These are phyloP conservation scores for Discostella pseudostelligera DNA, from an alignment of 108 stramenopile species.

Conservation along the genomic window DNA sequence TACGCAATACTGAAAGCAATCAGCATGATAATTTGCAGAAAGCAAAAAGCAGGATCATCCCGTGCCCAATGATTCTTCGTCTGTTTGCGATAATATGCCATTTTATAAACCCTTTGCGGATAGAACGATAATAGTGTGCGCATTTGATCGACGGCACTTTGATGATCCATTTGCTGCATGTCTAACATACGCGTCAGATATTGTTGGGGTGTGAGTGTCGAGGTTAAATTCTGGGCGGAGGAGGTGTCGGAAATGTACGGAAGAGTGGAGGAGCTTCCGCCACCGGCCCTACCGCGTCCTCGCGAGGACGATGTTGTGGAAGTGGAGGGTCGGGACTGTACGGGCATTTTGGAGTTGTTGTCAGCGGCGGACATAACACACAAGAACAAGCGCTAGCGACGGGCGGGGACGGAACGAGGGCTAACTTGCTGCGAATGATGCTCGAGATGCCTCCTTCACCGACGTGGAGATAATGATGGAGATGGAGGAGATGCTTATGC, in stretches of 20 bases:
- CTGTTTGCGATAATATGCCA: slow-evolving; percentile 87
- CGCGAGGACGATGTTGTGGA: slow-evolving; percentile 17
- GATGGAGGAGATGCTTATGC: not conserved
- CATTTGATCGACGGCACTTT: slow-evolving; percentile 89
- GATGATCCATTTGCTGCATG: slow-evolving; percentile 85
- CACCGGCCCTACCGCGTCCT: too few species aligned
- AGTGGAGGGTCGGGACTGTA: slow-evolving; percentile 27
- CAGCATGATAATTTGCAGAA: slow-evolving; percentile 82
- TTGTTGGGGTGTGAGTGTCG: slow-evolving; percentile 50
- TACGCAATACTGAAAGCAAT: slow-evolving; percentile 78
- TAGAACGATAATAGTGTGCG: slow-evolving; percentile 62
- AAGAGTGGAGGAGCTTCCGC: slow-evolving; percentile 26
- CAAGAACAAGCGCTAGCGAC: too few species aligned
- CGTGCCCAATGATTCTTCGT: slow-evolving; percentile 98
- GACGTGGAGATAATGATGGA: too few species aligned
- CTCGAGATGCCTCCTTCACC: too few species aligned
- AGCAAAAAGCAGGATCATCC: slow-evolving; percentile 97
- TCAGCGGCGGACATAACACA: slow-evolving; percentile 9
- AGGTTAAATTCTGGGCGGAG: slow-evolving; percentile 3
- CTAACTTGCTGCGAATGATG: not conserved
- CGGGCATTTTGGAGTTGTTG: slow-evolving; percentile 35
- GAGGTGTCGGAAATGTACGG: slow-evolving; percentile 16
- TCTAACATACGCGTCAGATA: slow-evolving; percentile 67
- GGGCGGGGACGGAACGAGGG: too few species aligned
- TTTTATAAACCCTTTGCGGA: slow-evolving; percentile 87